Evolutionary conservation across 257 asterid species (phyloP).

Genomic region (Verbena officinalis): DNA sequence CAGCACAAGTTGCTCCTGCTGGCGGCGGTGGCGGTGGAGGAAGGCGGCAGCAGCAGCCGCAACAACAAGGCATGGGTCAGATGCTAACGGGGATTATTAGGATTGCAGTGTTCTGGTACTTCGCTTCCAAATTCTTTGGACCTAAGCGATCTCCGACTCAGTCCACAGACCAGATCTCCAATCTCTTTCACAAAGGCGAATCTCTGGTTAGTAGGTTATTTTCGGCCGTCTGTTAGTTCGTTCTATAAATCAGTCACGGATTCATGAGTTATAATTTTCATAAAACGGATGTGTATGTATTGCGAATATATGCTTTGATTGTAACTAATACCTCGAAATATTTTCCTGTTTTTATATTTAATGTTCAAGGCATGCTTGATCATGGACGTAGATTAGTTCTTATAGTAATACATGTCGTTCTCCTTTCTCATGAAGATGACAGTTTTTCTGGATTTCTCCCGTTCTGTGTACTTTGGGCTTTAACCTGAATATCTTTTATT

Average conservation of each 20-base stretch:
- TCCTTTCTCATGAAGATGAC: neutral
- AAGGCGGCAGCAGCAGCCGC: conserved; percentile 39
- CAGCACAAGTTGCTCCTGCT: conserved; percentile 35
- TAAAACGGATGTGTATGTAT: neutral
- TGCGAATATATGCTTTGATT: conserved; percentile 7
- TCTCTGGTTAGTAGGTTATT: conserved; percentile 54
- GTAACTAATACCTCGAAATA: neutral
- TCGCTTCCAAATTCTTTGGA: conserved; percentile 85
- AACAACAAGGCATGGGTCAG: conserved; percentile 68
- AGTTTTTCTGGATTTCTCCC: neutral
- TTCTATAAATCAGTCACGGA: neutral
- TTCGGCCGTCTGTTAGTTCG: neutral
- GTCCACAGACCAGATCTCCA: conserved; percentile 85
- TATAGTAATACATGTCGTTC: neutral
- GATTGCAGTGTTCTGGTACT: conserved; percentile 93
- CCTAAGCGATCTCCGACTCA: conserved; percentile 66
- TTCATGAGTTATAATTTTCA: neutral
- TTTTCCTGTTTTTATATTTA: neutral
- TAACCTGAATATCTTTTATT: conserved; percentile 9
- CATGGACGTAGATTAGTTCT: neutral
- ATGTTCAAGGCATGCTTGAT: conserved; percentile 6
- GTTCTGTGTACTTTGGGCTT: conserved; percentile 15
- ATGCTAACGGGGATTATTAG: conserved; percentile 88
- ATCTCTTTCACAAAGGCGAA: conserved; percentile 87
- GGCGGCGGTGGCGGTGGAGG: conserved; percentile 48